A percentile compares a stretch with the other conserved stretches of the same genome.
phyloP scores from a whole-genome alignment of 1,284 basidiomycete genomes.

The Meripilus lineatus region DNA sequence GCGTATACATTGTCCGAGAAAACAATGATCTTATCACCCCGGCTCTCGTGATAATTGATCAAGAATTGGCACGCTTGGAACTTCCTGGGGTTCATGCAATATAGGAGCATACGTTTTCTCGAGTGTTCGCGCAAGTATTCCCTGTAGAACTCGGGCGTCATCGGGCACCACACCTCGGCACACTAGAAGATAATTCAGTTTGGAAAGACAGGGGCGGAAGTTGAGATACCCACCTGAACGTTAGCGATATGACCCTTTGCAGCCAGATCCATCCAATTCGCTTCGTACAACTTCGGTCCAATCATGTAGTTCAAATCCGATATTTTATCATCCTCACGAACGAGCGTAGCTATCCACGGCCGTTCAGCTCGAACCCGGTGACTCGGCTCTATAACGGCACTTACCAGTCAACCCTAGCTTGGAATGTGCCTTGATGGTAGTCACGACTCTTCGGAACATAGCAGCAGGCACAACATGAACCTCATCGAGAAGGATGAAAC shows the following conservation, averaged over 20 bases:
- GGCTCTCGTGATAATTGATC: conserved; percentile 96
- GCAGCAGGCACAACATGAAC: conserved; percentile 97
- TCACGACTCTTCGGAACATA: conserved; percentile 95
- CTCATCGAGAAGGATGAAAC: conserved; percentile 90
- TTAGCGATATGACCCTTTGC: conserved; percentile 99
- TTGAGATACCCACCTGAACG: conserved; percentile 69
- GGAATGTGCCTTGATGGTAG: conserved; percentile 95
- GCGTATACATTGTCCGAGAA: conserved; percentile 99
- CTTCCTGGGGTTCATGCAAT: conserved; percentile 99
- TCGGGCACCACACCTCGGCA: conserved; percentile 99
- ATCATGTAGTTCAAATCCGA: conserved; percentile 99
- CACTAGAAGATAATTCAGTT: conserved; percentile 48
- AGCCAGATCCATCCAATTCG: conserved; percentile 99
- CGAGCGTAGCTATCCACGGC: conserved; percentile 74
- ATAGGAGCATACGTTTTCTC: conserved; percentile 92
- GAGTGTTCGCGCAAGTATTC: conserved; percentile 94
- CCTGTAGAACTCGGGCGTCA: conserved; percentile 99
- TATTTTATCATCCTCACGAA: conserved; percentile 99
- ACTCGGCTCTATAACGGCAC: no score
- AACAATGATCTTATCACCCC: conserved; percentile 99
- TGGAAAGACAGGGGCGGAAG: not conserved
- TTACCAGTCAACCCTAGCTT: conserved; percentile 91
- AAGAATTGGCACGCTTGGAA: conserved; percentile 99
- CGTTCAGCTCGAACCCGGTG: not conserved
- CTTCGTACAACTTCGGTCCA: conserved; percentile 98